These are phyloP conservation scores for Herpetomonas samuelpessoai DNA, from an alignment of 208 protist species.

Conservation along the genomic window DNA sequence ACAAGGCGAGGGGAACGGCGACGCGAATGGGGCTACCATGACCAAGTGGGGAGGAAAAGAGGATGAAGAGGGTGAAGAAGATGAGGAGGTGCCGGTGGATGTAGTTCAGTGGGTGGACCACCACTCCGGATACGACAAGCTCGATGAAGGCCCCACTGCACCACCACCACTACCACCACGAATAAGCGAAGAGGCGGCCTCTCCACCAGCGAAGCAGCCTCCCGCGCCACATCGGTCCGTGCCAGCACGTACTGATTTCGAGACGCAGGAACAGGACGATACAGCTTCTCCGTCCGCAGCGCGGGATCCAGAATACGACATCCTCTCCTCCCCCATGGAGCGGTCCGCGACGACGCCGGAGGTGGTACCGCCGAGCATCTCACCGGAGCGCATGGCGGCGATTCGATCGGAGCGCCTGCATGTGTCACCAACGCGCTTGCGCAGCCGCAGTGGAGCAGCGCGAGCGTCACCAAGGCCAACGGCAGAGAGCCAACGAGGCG, in stretches of 20 bases:
- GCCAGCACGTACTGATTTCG: too few species aligned
- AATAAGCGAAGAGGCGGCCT: not conserved
- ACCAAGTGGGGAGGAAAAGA: too few species aligned
- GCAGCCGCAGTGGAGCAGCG: not conserved
- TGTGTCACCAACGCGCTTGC: constrained; percentile 24
- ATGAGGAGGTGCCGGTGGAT: not conserved
- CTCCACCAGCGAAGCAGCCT: too few species aligned
- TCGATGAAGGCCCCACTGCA: not conserved
- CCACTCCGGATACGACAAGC: not conserved
- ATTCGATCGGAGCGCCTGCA: constrained; percentile 24
- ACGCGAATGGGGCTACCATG: too few species aligned
- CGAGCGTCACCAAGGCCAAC: not conserved
- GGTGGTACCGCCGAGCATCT: not conserved
- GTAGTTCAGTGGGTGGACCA: not conserved
- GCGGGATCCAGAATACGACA: not conserved
- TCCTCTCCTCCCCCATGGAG: not conserved
- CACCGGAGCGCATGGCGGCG: constrained; percentile 13
- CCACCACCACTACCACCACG: not conserved
- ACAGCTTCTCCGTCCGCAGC: not conserved
- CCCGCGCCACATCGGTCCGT: too few species aligned
- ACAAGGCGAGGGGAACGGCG: too few species aligned
- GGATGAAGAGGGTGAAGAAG: not conserved
- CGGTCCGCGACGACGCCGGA: not conserved
- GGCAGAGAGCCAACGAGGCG: not conserved
- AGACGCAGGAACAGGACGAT: not conserved